A percentile compares a stretch with the other conserved stretches of the same genome.
These are phyloP conservation scores for Asterochloris erici DNA, from an alignment of 139 green algal genomes.

Conservation along the genomic window DNA sequence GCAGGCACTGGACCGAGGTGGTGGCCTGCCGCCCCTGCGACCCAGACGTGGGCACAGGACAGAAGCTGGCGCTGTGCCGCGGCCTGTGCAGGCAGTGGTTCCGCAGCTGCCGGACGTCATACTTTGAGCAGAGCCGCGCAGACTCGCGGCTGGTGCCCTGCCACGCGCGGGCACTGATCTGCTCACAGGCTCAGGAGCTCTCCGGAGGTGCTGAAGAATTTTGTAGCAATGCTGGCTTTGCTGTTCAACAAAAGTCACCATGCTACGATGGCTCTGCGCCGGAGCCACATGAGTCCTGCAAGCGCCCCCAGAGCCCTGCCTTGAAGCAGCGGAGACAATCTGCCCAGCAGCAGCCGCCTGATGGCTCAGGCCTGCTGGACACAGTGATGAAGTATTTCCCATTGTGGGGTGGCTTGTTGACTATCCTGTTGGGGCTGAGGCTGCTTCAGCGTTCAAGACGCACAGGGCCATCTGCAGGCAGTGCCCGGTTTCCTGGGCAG, in stretches of 20 bases:
- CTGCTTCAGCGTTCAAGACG: too few relatives aligned
- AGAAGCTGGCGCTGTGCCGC: slow-evolving; percentile 1
- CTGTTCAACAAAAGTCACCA: not conserved
- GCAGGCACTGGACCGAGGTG: not conserved
- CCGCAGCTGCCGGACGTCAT: not conserved
- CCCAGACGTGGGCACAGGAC: slow-evolving; percentile 7
- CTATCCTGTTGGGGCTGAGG: too few relatives aligned
- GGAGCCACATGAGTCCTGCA: too few relatives aligned
- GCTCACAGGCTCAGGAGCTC: slow-evolving; percentile 1
- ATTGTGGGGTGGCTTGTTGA: too few relatives aligned
- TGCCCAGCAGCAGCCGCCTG: too few relatives aligned
- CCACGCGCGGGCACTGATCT: not conserved
- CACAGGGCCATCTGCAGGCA: too few relatives aligned
- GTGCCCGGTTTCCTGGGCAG: too few relatives aligned
- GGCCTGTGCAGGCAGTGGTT: not conserved
- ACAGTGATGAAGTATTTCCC: too few relatives aligned
- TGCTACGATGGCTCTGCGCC: too few relatives aligned
- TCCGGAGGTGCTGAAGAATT: slow-evolving; percentile 3
- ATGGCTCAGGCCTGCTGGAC: too few relatives aligned
- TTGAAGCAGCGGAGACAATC: too few relatives aligned
- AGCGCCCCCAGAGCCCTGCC: too few relatives aligned
- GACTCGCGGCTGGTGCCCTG: slow-evolving; percentile 1
- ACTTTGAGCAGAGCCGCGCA: slow-evolving; percentile 7
- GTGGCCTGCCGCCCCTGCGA: slow-evolving; percentile 9
- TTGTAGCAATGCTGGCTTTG: slow-evolving; percentile 6